phyloP scores from a whole-genome alignment of 805 yeast genomes.

The Kluyveromyces nonfermentans region DNA sequence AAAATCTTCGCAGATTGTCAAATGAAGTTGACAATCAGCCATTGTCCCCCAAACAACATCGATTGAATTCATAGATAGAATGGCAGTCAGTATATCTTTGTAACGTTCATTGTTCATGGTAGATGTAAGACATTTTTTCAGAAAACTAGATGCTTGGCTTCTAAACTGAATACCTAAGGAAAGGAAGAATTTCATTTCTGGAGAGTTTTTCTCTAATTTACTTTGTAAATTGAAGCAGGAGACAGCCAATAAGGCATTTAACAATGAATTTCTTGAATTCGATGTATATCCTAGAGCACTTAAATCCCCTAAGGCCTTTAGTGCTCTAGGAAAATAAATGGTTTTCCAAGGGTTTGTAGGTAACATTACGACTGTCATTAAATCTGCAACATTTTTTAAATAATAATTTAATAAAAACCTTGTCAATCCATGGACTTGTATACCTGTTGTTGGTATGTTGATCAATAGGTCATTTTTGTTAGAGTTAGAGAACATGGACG shows the following conservation, averaged over 20 bases:
- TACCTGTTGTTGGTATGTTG: conserved; percentile 49
- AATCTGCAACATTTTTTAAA: conserved; percentile 65
- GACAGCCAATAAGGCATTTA: conserved; percentile 73
- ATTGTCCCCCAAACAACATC: conserved; percentile 88
- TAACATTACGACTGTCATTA: conserved; percentile 61
- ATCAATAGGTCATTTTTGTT: conserved; percentile 16
- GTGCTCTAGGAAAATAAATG: conserved; percentile 76
- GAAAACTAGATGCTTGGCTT: conserved; percentile 62
- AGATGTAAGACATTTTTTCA: conserved; percentile 47
- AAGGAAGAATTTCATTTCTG: conserved; percentile 58
- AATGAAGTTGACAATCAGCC: conserved; percentile 72
- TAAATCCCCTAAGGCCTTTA: conserved; percentile 73
- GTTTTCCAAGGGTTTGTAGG: conserved; percentile 83
- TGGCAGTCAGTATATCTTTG: conserved; percentile 75
- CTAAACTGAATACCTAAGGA: conserved; percentile 67
- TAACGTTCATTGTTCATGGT: conserved; percentile 55
- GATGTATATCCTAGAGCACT: conserved; percentile 66
- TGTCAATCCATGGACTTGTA: conserved; percentile 60
- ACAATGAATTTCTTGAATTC: conserved; percentile 63
- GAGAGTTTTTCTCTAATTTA: conserved; percentile 57
- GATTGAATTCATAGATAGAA: conserved; percentile 76
- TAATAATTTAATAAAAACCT: conserved; percentile 66
- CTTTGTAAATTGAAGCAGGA: conserved; percentile 74
- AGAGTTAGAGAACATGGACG: conserved; percentile 9
- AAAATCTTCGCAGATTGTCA: conserved; percentile 67